Base-by-base conservation (phyloP, 2,329 filamentous ascomycete species). In the Phaeosphaeriaceae sp. region DNA sequence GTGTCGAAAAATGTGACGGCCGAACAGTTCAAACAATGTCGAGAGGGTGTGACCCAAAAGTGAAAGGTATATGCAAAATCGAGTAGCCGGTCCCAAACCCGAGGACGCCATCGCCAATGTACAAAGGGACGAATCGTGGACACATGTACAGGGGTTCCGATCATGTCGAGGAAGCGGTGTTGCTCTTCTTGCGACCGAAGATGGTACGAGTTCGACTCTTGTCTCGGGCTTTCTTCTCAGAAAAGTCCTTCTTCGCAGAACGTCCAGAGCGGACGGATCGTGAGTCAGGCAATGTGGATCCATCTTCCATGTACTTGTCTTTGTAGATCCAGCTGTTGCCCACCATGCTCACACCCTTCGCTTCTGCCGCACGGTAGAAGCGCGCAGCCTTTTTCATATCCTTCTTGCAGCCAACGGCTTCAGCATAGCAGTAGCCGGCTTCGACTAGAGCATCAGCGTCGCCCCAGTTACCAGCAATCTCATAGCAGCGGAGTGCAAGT, bases 301-400 rank as follows among this genome's bases (percentile, higher is more conserved):
- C 72, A 56, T 73, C 91, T 59, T 89, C 87, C 80, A 85, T 84
- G 76, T 98, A 98, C 75, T 98, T 98, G 56, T 92, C 81, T 78
- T 98, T 98, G 83, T 97, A 93, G 68, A 98, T 98, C 93, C 95
- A 99, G 83, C 93, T 97, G 76, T 98, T 98, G 54, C 95, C 95
- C 56, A 97, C 90, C 93, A 98, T 98, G 78, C 88, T 96, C 84
- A 97, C 93, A 7, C 95, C 95, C 79, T 95, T 95, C 22, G 90
- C 88, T 76, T 97, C 95, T 6, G 95, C 95, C 82, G 89, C 85
- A 21, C 95, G 89, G 76, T 98, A 98, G 71, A 95, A 92, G 60
- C 88, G 91, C 58, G 95, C 94, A 50, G 92, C 94, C 80, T 93
- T 97, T 82, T 93, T 97, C 74, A 97, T 82, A 74, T 98, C 91